phyloP scores from a whole-genome alignment of 2,329 filamentous ascomycete genomes.

The Fusarium decemcellulare region DNA sequence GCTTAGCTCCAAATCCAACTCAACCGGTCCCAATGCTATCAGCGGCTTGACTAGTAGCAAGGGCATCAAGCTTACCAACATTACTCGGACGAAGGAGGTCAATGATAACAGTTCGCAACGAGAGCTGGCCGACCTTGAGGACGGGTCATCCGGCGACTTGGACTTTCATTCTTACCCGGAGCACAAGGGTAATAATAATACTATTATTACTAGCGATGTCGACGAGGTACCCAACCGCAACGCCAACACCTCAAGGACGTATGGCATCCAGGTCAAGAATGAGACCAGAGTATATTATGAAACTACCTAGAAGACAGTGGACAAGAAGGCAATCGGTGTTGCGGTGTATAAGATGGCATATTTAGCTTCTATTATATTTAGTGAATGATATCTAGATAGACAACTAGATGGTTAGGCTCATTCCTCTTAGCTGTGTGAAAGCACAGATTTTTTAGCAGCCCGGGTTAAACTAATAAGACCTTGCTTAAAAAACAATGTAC shows the following conservation, averaged over 20 bases:
- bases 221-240: conserved; percentile 11
- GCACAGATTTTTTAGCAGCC: too few species aligned
- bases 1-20: conserved; percentile 27
- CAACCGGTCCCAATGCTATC: conserved; percentile 26
- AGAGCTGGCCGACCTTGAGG: conserved; percentile 29
- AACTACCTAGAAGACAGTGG: neutral
- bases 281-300: conserved; percentile 35
- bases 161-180: conserved; percentile 24
- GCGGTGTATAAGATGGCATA: too few species aligned
- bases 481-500: too few species aligned
- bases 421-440: too few species aligned
- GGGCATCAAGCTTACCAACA: conserved; percentile 30
- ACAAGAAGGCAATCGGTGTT: neutral
- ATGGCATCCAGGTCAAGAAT: conserved; percentile 37
- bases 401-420: too few species aligned
- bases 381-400: too few species aligned
- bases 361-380: too few species aligned
- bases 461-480: too few species aligned
- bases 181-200: conserved; percentile 19
- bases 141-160: conserved; percentile 30
- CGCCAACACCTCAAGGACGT: neutral
- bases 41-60: conserved; percentile 33
- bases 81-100: conserved; percentile 28
- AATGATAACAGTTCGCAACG: conserved; percentile 34
- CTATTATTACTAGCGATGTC: conserved; percentile 13